Conservation (phyloP, 75 land plant genomes). For the Pinus taeda region DNA sequence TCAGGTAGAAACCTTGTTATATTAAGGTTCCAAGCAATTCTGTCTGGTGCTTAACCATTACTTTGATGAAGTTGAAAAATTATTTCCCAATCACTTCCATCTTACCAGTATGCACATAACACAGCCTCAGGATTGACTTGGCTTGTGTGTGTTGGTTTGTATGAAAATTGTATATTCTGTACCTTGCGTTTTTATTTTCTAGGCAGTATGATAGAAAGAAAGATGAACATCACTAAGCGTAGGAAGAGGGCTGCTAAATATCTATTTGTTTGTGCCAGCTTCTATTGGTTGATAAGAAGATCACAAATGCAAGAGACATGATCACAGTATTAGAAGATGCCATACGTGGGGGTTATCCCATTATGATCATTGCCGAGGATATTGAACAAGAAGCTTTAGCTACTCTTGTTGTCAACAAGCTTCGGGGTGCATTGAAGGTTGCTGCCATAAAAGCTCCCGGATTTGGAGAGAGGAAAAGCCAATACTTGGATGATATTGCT, state of each 20-base stretch:
- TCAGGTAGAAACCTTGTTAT: too few species aligned
- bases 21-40: too few species aligned
- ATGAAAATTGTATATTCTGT: background rate
- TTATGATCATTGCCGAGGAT: constrained; percentile 84
- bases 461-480: constrained; percentile 86
- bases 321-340: constrained; percentile 76
- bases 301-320: constrained; percentile 69
- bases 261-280: constrained; percentile 27
- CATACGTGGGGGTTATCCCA: constrained; percentile 68
- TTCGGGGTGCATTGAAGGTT: constrained; percentile 64
- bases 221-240: background rate
- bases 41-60: too few species aligned
- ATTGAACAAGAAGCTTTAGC: constrained; percentile 88
- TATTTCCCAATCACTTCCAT: too few species aligned
- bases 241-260: background rate
- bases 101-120: too few species aligned
- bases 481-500: constrained; percentile 87
- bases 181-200: background rate
- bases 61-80: too few species aligned
- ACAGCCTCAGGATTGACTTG: too few species aligned
- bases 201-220: background rate
- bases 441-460: constrained; percentile 93
- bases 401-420: constrained; percentile 73
- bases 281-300: constrained; percentile 88
- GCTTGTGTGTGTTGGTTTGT: background rate